Base-by-base conservation (phyloP, 2,329 filamentous ascomycete species). In the Penicillium sclerotiorum region DNA sequence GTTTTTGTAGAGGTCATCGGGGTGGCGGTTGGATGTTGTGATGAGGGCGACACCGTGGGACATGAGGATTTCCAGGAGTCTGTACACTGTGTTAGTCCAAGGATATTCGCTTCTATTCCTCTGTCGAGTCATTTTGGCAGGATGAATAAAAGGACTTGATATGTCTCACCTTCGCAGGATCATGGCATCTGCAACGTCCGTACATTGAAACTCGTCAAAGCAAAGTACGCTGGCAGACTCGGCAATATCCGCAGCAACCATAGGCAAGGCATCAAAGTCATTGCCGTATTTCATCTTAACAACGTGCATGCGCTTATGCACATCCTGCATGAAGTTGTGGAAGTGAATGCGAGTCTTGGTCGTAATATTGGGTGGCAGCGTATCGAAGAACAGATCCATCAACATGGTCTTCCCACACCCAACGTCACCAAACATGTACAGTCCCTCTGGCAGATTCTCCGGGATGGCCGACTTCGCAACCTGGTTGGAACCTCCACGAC, bases 291-390 rank as follows among this genome's bases (percentile, higher is more conserved):
- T 77, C 81, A 94, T 87, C 77, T 96, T 96, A 73, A 95, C 86
- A 67, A 84, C 85, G 76, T 97, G 94, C 63, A 97, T 77, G 53
- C 93, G 82, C 70, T 87, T 90, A 75, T 99, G 94, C 41, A 97
- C 88, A 70, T 95, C 89, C 72, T 97, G 94, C 94, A 99, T 99
- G 77, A 99, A 99, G 71, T 96, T 96, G 77, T 97, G 91, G 73
- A 99, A 99, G 76, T 99, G 94, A 65, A 99, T 96, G 40, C 94
- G 82, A 39, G 87, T 95, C 76, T 96, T 96, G 25, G 85, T 84
- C 49, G 79, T 81, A 57, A 97, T 91, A 52, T 87, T 87, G 13
- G 77, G 70, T 0, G 94, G 94, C 18, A 97, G 77, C 0, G 93
- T 96, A 57, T 97, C 92, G 75, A 92, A 96, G 72, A 97, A 96